These are phyloP conservation scores for Daldinia loculata DNA, from an alignment of 495 filamentous ascomycete species.

Conservation along the genomic window DNA sequence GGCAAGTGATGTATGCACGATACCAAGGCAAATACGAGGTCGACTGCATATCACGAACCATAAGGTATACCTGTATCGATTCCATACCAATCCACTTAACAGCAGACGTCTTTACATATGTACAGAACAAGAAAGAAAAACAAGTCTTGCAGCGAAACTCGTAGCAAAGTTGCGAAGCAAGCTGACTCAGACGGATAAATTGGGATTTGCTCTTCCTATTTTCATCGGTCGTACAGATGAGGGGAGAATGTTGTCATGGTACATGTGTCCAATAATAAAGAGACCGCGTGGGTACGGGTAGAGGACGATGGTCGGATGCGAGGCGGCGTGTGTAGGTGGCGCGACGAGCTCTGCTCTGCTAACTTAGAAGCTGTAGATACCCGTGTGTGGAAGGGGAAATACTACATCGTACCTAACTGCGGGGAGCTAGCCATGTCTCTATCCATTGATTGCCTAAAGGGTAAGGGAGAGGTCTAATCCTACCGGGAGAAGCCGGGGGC, in stretches of 20 bases:
- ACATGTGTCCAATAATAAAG: not conserved
- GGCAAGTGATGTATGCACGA: conserved; percentile 7
- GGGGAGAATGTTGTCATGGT: not conserved
- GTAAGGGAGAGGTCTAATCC: not conserved
- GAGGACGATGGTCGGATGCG: not conserved
- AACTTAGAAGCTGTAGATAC: not conserved
- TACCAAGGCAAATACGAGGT: conserved; percentile 29
- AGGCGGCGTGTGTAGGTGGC: not conserved
- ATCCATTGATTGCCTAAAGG: not conserved
- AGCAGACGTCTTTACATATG: not conserved
- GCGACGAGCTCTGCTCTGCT: not conserved
- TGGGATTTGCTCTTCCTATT: conserved; percentile 1
- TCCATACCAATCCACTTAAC: not conserved
- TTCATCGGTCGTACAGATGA: not conserved
- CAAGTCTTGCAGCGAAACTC: not conserved
- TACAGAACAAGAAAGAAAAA: not conserved
- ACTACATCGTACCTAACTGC: not conserved
- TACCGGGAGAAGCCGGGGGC: conserved; percentile 10
- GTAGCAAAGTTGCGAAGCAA: conserved; percentile 2
- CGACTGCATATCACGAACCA: conserved; percentile 22
- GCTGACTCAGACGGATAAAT: conserved; percentile 23
- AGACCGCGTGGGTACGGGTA: not conserved
- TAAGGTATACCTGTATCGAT: not conserved
- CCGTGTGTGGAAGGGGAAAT: not conserved
- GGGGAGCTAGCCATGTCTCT: not conserved